Evolutionary conservation across 2,329 filamentous ascomycete genomes (phyloP), one percentile per base, ranked within the genome.

Genomic region (Ophiostoma pallidulum): DNA sequence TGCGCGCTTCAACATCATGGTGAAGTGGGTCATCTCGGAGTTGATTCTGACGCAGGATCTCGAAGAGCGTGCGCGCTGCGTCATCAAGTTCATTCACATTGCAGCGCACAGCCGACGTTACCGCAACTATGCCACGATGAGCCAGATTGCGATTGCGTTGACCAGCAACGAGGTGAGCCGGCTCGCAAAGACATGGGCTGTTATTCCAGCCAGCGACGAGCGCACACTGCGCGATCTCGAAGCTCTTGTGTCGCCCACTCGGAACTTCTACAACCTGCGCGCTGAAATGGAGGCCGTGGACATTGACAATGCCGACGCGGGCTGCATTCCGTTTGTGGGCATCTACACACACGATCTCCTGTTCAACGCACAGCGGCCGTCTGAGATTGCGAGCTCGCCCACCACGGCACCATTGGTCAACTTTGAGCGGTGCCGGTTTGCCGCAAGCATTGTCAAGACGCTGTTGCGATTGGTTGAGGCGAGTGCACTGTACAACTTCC

Each of bases 1-100:
- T 62, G 84, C 86, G 8, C 82, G 86, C 41, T 92, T 92, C 70
- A 92, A 92, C 62, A 78, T 92, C 53, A 85, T 91, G 69, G 86
- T 90, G 52, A 91, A 91, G 62, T 92, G 86, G 86, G 82, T 80
- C 24, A 76, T 89, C 24, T 91, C 86, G 1, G 84, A 91, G 62
- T 77, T 85, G 54, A 75, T 92, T 8, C 72, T 92, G 41, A 92
- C 85, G 0, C 77, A 82, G 54, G 70, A 81, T 48, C 65, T 82
- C 10, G 78, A 82, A 51, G 86, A 92, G 64, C 75, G 86, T 45
- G 84, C 84, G 19, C 72, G 81, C 32, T 87, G 82, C 60, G 78
- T 92, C 53, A 80, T 85, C 63, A 91, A 92, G 64, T 84, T 77
- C 60, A 86, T 92, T 50, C 86, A 91, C 66, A 86, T 91, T 54